Evolutionary conservation across 164 flowering plant species (phyloP).

Genomic region (Magnolia changhungtana): DNA sequence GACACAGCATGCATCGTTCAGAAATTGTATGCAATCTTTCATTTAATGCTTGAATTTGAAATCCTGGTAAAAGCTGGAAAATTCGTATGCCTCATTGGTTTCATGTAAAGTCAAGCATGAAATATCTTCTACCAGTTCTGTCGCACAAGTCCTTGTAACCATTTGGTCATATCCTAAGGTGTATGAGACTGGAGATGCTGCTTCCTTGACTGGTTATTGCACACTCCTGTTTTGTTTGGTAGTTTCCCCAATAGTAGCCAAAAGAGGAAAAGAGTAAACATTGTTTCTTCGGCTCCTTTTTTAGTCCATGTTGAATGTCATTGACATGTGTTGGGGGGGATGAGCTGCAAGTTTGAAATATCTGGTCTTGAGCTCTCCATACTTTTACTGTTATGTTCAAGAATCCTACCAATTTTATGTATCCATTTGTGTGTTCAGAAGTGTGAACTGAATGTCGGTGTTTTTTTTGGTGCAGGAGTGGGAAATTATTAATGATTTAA

Average conservation of each 20-base stretch:
- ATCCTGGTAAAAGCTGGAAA: neutral
- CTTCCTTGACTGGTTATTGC: neutral
- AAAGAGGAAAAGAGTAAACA: no score
- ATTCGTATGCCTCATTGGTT: neutral
- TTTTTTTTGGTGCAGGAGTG: constrained; percentile 55
- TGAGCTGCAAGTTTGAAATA: neutral
- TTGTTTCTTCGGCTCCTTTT: neutral
- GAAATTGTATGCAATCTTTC: constrained; percentile 48
- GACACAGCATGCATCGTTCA: constrained; percentile 46
- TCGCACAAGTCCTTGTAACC: neutral
- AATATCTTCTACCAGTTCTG: neutral
- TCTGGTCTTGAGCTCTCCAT: neutral
- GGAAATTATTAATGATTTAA: constrained; percentile 84
- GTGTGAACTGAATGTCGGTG: neutral
- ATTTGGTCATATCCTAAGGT: neutral
- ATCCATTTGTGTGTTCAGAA: neutral
- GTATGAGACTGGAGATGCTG: neutral
- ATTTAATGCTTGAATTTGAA: neutral
- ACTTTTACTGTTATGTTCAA: neutral
- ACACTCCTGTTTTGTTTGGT: no score
- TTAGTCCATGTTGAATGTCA: neutral
- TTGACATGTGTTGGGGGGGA: neutral
- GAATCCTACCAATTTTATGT: neutral
- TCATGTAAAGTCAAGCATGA: neutral
- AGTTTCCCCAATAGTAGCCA: no score